Base-by-base conservation (phyloP, 2,329 filamentous ascomycete genomes). In the Epichloe gansuensis region DNA sequence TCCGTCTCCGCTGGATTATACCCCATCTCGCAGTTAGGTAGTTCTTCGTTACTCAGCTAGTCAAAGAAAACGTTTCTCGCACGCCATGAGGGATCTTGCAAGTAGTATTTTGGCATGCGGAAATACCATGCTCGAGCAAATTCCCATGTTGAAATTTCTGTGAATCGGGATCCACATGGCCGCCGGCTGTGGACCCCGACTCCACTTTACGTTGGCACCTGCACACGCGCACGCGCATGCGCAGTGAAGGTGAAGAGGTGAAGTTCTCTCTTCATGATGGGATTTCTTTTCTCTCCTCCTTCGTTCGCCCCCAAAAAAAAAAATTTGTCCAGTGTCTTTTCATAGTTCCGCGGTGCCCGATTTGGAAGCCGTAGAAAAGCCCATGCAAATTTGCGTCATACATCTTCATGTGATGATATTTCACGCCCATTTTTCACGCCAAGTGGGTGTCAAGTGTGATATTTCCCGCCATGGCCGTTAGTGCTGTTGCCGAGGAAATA, bases 401-500 rank as follows among this genome's bases (percentile, higher is more conserved):
- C 8, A 25, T 21, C 7, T 5, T 21, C 23, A n/a, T 50, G 52
- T 43, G 15, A 53, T 53, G 52, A 35, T 21, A 46, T 12, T 43
- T 31, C 47, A 31, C 25, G 23, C n/a, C 28, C 41, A 11, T 45
- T 12, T 35, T 34, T 15, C 35, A 8, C 38, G 52, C 43, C 47
- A 45, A 46, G 35, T 46, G 13, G 23, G 42, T 38, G 42, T 50
- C 41, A 13, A 45, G 21, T 31, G 47, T 47, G 17, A n/a, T 12
- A 21, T 53, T 50, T 42, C 4, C 39, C 28, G 34, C 28, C 52
- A 53, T 53, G 52, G 42, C 43, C 31, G 35, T 17, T 13, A 46
- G 38, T 34, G 35, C 44, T 28, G 41, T 50, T 13, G 43, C 47
- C 35, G 52, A 53, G 47, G 52, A 50, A 50, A 37, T 44, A 5